Evolutionary conservation across 2,329 filamentous ascomycete species (phyloP), one percentile per base, ranked within the genome.

Genomic region (Fusarium subtropicale): DNA sequence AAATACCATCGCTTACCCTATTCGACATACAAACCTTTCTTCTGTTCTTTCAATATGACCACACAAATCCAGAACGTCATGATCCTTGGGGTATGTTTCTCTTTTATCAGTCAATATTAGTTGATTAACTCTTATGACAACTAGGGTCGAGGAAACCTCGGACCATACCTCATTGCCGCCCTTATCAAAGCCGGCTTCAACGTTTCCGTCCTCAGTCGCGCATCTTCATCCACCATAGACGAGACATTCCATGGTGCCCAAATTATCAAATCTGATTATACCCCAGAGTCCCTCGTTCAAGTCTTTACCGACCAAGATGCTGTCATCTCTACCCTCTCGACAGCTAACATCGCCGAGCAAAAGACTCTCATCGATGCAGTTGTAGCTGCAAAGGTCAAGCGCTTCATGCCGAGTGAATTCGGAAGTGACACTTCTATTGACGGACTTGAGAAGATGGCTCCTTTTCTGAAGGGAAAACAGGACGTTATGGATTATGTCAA

Each of bases 351-450:
- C 2, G 38, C 33, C 2, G 51, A 64, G 13, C 61, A 64, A 13
- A 64, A 46, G 9, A 36, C 15, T 1, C 52, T 64, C 0, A 59
- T 64, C 5, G 61, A 64, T 7, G 61, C 61, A 0, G 61, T 46
- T 8, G 33, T 39, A 11, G 38, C 45, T 28, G 61, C 61, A 5
- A 64, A 59, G 12, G 52, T 64, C 0, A 45, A 64, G 3, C 61
- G 61, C 2, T 64, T 64, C 2, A 64, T 64, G 16, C 61, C 61
- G 0, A 64, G 61, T 7, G 61, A 64, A 2, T 64, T 64, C 4
- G 61, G 61, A 0, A 51, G 60, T 13, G 61, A 64, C 12, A 64
- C 60, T 0, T 64, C 60, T 0, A 15, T 64, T 0, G 45, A 58
- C 0, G 52, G 60, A 0, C 61, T 64, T 0, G 52, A 64, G 2